phyloP scores from a whole-genome alignment of 345 rosid genomes.

The Gossypium longicalyx region DNA sequence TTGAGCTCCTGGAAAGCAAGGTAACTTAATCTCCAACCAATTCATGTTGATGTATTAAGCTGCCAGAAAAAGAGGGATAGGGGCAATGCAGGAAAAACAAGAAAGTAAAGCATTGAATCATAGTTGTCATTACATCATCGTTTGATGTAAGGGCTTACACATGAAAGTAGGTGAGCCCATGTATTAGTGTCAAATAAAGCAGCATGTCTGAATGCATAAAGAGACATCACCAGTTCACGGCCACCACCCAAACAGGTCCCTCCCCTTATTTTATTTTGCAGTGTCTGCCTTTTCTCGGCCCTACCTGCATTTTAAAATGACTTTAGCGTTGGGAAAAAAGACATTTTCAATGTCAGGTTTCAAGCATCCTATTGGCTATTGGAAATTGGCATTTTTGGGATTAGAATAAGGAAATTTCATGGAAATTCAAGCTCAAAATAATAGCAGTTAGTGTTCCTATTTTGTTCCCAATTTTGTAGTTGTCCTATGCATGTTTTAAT shows the following conservation, averaged over 20 bases:
- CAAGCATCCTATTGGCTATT: not conserved
- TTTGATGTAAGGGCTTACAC: not conserved
- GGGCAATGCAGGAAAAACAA: not conserved
- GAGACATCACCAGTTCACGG: not conserved
- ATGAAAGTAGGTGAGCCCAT: not conserved
- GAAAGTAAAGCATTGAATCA: not conserved
- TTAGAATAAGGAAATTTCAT: not conserved
- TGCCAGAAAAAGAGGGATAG: not conserved
- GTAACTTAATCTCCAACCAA: slow-evolving; percentile 17
- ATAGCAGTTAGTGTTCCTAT: not conserved
- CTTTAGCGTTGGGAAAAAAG: not conserved
- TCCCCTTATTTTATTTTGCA: not conserved
- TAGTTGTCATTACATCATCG: not conserved
- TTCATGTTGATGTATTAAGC: not conserved
- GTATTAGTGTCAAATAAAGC: not conserved
- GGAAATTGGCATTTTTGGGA: not conserved
- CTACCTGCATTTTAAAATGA: not conserved
- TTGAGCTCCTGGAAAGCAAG: slow-evolving; percentile 30
- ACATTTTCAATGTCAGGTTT: not conserved
- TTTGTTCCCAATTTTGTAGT: not conserved
- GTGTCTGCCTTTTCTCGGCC: not conserved
- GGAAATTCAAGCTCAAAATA: not conserved
- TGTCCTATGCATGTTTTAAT: too few species aligned
- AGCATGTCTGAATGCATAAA: not conserved
- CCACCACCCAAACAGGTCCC: too few species aligned